These are phyloP conservation scores for Aspergillus ellipticus DNA, from an alignment of 495 filamentous ascomycete species.

Conservation along the genomic window DNA sequence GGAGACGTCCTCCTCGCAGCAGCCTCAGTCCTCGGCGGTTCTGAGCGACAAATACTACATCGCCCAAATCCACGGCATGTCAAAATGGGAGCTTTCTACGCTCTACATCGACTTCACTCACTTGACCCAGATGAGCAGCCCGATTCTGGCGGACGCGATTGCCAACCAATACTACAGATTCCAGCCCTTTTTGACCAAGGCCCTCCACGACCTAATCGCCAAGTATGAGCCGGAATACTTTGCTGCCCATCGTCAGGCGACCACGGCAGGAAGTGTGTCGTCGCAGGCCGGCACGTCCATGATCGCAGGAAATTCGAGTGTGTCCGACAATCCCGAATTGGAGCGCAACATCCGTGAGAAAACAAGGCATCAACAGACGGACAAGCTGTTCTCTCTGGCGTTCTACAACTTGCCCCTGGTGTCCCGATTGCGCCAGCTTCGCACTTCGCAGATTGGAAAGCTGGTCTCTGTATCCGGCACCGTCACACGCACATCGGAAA, in stretches of 20 bases:
- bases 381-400: slow-evolving; percentile 90
- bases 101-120: slow-evolving; percentile 97
- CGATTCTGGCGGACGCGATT: slow-evolving; percentile 76
- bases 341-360: slow-evolving; percentile 44
- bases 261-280: slow-evolving; percentile 45
- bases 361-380: slow-evolving; percentile 90
- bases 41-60: slow-evolving; percentile 94
- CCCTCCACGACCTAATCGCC: slow-evolving; percentile 86
- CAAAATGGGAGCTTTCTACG: slow-evolving; percentile 81
- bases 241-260: slow-evolving; percentile 78
- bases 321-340: slow-evolving; percentile 52
- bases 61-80: slow-evolving; percentile 88
- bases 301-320: slow-evolving; percentile 54
- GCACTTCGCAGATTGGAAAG: slow-evolving; percentile 87
- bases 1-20: slow-evolving; percentile 64
- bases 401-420: slow-evolving; percentile 98
- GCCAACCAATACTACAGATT: slow-evolving; percentile 92
- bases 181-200: slow-evolving; percentile 84
- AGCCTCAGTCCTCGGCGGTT: slow-evolving; percentile 65
- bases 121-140: slow-evolving; percentile 64
- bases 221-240: slow-evolving; percentile 95
- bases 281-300: slow-evolving; percentile 64
- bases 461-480: slow-evolving; percentile 94
- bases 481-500: slow-evolving; percentile 93
- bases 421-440: slow-evolving; percentile 80